Percentiles rank a stretch among this genome's conserved stretches.
Conservation (phyloP, 768 basidiomycete species). For the Dacryopinax spathularia region DNA sequence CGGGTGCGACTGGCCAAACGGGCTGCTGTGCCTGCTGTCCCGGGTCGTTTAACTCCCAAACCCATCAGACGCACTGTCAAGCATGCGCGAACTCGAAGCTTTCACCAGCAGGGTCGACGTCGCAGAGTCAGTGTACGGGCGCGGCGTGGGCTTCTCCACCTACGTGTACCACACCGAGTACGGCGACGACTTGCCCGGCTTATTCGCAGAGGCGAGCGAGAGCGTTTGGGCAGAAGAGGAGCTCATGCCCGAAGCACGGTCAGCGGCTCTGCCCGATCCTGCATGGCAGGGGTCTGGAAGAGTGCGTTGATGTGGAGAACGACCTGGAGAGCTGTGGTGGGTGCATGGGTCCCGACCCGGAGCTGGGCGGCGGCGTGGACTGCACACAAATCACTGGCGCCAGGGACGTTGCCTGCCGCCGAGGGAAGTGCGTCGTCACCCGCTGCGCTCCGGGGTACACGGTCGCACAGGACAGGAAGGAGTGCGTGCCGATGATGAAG, state of each 20-base stretch:
- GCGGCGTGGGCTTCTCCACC: background rate
- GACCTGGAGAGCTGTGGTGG: slow-evolving; percentile 21
- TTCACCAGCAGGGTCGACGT: background rate
- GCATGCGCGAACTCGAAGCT: background rate
- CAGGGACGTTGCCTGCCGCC: background rate
- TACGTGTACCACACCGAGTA: background rate
- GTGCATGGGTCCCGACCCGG: slow-evolving; percentile 11
- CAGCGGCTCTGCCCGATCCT: background rate
- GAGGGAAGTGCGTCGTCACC: background rate
- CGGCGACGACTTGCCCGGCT: background rate
- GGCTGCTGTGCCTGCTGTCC: background rate
- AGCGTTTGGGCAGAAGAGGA: background rate
- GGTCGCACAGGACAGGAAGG: background rate
- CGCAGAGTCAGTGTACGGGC: background rate
- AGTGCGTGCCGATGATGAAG: background rate
- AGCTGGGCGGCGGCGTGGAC: background rate
- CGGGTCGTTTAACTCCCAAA: background rate
- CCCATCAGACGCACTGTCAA: background rate
- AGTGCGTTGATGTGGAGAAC: slow-evolving; percentile 16
- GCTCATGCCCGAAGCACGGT: background rate
- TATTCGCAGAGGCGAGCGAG: background rate
- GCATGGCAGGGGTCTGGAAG: slow-evolving; percentile 7
- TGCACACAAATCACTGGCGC: background rate
- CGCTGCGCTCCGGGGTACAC: background rate
- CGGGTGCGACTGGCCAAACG: background rate